Conservation (phyloP, 495 filamentous ascomycete genomes). For the Achaetomiella virescens region DNA sequence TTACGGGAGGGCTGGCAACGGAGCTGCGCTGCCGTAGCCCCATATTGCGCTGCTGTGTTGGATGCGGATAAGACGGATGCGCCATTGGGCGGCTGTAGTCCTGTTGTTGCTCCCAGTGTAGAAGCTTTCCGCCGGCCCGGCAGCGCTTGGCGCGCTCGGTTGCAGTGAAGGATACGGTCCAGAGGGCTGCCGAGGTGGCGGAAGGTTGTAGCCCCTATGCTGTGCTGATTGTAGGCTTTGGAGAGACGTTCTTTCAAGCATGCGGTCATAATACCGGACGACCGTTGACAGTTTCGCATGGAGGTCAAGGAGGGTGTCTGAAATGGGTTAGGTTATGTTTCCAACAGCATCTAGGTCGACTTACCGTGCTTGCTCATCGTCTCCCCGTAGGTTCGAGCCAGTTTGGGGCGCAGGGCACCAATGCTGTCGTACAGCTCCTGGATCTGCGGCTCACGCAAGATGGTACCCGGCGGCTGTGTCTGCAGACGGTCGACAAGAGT, state of each 20-base stretch:
- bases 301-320: conserved; percentile 81
- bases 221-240: conserved; percentile 83
- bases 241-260: conserved; percentile 94
- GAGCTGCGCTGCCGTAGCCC: conserved; percentile 38
- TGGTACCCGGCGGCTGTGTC: conserved; percentile 91
- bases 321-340: conserved; percentile 31
- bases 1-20: conserved; percentile 20
- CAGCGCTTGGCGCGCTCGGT: conserved; percentile 39
- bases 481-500: conserved; percentile 92
- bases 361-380: conserved; percentile 99
- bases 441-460: conserved; percentile 91
- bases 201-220: conserved; percentile 49
- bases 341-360: conserved; percentile 29
- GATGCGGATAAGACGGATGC: conserved; percentile 33
- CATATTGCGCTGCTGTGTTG: conserved; percentile 32
- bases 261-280: conserved; percentile 96
- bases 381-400: conserved; percentile 94
- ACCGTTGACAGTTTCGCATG: conserved; percentile 95
- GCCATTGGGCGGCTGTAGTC: conserved; percentile 46
- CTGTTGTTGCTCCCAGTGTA: conserved; percentile 62
- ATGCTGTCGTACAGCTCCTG: conserved; percentile 98
- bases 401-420: conserved; percentile 81
- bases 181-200: conserved; percentile 47
- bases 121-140: conserved; percentile 65
- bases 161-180: conserved; percentile 64